Evolutionary conservation across 225 moss, liverwort and hornwort genomes (phyloP).

Genomic region (Pseudoscleropodium purum): DNA sequence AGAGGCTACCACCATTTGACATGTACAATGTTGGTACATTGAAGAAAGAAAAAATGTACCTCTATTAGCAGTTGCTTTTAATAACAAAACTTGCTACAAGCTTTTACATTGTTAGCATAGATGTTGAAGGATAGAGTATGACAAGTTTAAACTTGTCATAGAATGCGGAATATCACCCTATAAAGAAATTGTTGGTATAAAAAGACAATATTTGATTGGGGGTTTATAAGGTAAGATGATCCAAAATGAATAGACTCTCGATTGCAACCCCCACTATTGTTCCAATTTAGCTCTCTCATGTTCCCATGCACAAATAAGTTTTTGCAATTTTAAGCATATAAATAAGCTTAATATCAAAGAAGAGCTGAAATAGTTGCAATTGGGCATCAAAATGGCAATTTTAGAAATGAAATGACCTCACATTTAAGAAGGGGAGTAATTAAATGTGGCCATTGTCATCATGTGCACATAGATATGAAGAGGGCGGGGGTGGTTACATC

Average conservation of each 20-base stretch:
- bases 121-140: fast-evolving
- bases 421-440: fast-evolving
- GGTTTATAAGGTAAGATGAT: neutral
- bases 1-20: too few relatives aligned
- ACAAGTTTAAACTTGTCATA: neutral
- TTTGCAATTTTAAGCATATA: neutral
- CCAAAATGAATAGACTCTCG: fast-evolving
- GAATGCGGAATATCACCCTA: too few relatives aligned
- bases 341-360: neutral
- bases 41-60: too few relatives aligned
- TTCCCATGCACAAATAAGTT: fast-evolving
- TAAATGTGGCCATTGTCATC: neutral
- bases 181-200: fast-evolving
- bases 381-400: fast-evolving
- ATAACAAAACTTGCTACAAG: too few relatives aligned
- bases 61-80: too few relatives aligned
- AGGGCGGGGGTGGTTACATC: fast-evolving
- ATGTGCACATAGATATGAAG: fast-evolving
- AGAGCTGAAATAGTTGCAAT: fast-evolving
- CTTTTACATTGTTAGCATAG: fast-evolving
- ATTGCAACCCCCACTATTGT: fast-evolving
- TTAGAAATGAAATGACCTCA: neutral
- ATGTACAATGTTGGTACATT: too few relatives aligned
- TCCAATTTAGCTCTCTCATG: neutral
- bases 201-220: neutral